These are phyloP conservation scores for Mangifera indica DNA, from an alignment of 345 rosid species.

Conservation along the genomic window DNA sequence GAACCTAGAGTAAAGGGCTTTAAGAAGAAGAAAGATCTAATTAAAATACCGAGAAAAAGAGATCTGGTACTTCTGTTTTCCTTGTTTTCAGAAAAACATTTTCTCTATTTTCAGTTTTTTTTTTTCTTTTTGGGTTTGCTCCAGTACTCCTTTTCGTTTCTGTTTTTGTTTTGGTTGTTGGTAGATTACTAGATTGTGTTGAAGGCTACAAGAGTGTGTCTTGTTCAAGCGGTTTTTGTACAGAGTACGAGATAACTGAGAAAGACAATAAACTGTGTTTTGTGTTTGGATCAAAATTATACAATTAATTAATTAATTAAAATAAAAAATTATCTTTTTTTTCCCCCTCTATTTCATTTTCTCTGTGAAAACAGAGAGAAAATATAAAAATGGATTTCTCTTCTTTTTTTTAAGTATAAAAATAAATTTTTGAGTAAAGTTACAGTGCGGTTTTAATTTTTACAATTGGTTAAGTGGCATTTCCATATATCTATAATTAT, in stretches of 20 bases:
- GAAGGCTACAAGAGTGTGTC: not conserved
- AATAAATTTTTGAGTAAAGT: no score
- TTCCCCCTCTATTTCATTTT: not conserved
- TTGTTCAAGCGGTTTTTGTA: not conserved
- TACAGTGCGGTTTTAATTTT: no score
- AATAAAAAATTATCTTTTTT: no score
- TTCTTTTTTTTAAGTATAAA: no score
- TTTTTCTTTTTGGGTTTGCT: not conserved
- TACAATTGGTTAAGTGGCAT: no score
- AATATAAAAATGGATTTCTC: no score
- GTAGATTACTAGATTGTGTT: not conserved
- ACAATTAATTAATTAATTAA: not conserved
- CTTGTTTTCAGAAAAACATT: not conserved
- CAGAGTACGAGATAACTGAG: not conserved
- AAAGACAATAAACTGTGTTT: conserved; percentile 6
- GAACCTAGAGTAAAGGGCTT: conserved; percentile 23
- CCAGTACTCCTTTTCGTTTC: not conserved
- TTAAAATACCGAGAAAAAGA: not conserved
- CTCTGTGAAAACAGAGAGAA: no score
- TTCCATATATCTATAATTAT: no score
- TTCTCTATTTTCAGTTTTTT: not conserved
- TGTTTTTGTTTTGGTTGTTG: not conserved
- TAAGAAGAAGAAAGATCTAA: conserved; percentile 27
- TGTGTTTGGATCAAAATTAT: conserved; percentile 12
- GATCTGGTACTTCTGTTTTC: conserved; percentile 12